Evolutionary conservation across 345 rosid genomes (phyloP).

Genomic region (Punica granatum): DNA sequence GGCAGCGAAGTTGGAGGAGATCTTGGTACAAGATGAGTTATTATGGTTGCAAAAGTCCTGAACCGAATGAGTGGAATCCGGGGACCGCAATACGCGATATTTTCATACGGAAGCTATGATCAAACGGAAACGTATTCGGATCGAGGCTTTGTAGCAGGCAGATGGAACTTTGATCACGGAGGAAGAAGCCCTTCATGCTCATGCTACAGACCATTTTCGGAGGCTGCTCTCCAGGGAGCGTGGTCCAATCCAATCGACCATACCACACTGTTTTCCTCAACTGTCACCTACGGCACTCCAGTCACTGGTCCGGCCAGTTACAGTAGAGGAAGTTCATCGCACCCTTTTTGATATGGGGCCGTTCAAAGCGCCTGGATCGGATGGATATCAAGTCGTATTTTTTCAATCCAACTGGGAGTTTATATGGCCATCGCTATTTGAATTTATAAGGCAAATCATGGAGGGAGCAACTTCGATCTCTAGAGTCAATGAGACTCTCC

Average conservation of each 20-base stretch:
- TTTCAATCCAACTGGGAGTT: background rate
- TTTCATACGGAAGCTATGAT: background rate
- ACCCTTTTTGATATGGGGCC: background rate
- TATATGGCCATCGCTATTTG: background rate
- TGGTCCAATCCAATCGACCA: too few relatives aligned
- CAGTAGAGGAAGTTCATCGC: too few relatives aligned
- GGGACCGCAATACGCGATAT: background rate
- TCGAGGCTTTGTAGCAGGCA: background rate
- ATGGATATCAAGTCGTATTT: background rate
- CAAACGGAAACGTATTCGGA: background rate
- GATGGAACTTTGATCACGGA: background rate
- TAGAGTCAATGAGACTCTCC: too few relatives aligned
- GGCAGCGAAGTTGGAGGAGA: background rate
- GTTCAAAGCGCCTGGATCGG: background rate
- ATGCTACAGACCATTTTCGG: background rate
- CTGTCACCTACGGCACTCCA: too few relatives aligned
- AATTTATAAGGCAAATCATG: background rate
- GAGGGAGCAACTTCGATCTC: background rate
- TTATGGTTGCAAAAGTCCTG: background rate
- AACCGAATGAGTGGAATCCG: background rate
- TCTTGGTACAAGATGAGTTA: background rate
- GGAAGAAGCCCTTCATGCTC: background rate
- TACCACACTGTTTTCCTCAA: too few relatives aligned
- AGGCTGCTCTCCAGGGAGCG: background rate
- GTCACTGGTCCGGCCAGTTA: too few relatives aligned